Percentiles rank a stretch among this genome's conserved stretches.
Conservation (phyloP, 345 rosid genomes). For the Luvunga scandens region DNA sequence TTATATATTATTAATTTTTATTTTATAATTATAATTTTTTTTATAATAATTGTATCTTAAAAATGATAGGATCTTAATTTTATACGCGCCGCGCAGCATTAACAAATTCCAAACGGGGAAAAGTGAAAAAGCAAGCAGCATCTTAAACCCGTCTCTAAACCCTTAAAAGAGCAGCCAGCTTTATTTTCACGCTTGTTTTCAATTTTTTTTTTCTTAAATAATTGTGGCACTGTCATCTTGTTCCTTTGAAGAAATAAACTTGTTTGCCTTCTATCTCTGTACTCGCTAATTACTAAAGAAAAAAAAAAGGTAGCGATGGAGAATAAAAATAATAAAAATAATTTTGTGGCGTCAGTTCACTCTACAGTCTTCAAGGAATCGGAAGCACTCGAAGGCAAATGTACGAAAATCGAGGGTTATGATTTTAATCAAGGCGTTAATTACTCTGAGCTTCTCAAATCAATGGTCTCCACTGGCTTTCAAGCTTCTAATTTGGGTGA, state of each 20-base stretch:
- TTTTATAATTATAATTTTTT: too few species aligned
- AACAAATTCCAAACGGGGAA: too few species aligned
- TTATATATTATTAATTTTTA: too few species aligned
- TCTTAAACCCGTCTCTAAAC: too few species aligned
- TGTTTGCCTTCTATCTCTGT: too few species aligned
- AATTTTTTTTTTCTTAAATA: too few species aligned
- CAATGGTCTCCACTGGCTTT: constrained; percentile 83
- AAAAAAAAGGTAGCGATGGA: constrained; percentile 32
- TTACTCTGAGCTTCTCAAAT: constrained; percentile 57
- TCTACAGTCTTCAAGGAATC: constrained; percentile 76
- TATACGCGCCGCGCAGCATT: too few species aligned
- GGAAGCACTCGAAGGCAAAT: constrained; percentile 63
- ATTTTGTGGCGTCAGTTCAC: constrained; percentile 48
- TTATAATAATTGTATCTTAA: too few species aligned
- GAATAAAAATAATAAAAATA: constrained; percentile 23
- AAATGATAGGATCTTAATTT: too few species aligned
- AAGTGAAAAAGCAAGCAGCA: too few species aligned
- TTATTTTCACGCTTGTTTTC: not conserved
- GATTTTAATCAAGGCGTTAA: constrained; percentile 75
- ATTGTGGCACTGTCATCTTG: not conserved
- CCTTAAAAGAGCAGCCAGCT: not conserved
- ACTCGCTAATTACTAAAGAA: not conserved
- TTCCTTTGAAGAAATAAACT: not conserved
- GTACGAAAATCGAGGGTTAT: constrained; percentile 65
- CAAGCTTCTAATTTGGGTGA: constrained; percentile 97